These are phyloP conservation scores for Trichoderma reesei DNA, from an alignment of 495 filamentous ascomycete genomes.

Conservation along the genomic window DNA sequence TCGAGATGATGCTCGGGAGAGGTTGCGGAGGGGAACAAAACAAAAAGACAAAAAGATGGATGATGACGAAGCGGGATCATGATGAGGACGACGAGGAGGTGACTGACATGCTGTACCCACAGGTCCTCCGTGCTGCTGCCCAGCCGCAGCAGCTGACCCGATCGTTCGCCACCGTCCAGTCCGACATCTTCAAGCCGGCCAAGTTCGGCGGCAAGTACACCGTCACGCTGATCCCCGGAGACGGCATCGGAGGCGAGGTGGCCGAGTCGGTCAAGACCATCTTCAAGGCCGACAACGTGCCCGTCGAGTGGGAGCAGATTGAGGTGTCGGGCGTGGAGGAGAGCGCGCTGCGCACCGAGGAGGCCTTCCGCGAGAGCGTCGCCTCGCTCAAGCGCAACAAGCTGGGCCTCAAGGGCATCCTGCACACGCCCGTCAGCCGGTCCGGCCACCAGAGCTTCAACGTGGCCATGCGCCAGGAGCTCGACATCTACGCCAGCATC, in stretches of 20 bases:
- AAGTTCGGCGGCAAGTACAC: conserved; percentile 99
- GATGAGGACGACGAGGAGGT: conserved; percentile 15
- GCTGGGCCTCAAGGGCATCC: conserved; percentile 92
- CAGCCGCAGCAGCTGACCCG: conserved; percentile 35
- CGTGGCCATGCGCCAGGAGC: conserved; percentile 94
- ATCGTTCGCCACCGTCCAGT: conserved; percentile 64
- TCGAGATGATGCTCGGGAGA: neutral
- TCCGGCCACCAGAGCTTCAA: conserved; percentile 99
- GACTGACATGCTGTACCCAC: conserved; percentile 21
- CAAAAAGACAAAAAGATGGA: too few species aligned
- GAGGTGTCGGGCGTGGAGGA: conserved; percentile 77
- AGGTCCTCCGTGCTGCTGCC: conserved; percentile 49
- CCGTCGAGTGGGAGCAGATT: conserved; percentile 97
- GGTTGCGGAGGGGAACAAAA: too few species aligned
- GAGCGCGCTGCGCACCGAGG: conserved; percentile 81
- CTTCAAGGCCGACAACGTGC: conserved; percentile 99
- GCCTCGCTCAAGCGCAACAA: conserved; percentile 95
- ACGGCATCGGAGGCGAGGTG: conserved; percentile 96
- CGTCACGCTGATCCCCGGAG: conserved; percentile 93
- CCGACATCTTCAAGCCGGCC: conserved; percentile 94
- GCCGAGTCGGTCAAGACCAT: conserved; percentile 96
- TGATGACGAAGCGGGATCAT: neutral
- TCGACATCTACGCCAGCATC: conserved; percentile 98
- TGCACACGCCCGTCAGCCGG: conserved; percentile 92
- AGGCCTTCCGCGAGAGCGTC: conserved; percentile 88